Evolutionary conservation across 1,284 basidiomycete genomes (phyloP), one percentile per base, ranked within the genome.

Genomic region (Cutaneotrichosporon curvatum): DNA sequence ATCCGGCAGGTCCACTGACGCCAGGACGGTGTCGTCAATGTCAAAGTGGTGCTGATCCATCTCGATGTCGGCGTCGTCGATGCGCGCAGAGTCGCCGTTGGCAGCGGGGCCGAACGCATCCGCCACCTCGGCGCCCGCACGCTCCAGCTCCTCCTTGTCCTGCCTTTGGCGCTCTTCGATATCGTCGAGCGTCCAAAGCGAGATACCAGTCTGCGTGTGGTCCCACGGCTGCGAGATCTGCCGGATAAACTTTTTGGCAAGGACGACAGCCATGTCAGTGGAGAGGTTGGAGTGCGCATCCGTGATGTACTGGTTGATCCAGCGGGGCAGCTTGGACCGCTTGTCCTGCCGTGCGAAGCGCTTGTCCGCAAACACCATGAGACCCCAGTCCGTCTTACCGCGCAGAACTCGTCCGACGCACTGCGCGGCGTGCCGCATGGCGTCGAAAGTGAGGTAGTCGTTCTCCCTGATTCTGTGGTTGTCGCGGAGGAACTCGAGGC

Each of bases 361-460:
- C 91, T 92, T 96, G 73, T 99, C 95, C 0, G 95, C 95, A 72
- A 99, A 98, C 14, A 98, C 83, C 95, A 99, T 98, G 62, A 99
- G 73, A 36, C 95, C 95, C 85, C 95, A 99, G 72, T 99, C 95
- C 1, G 94, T 97, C 76, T 99, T 99, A 57, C 94, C 94, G 47
- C 95, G 83, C 68, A 99, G 72, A 21, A 95, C 95, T 62, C 95
- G 88, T 30, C 95, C 95, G 4, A 99, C 94, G 70, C 95, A 99
- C 66, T 99, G 95, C 12, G 95, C 95, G 3, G 95, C 95, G 65
- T 96, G 97, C 47, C 95, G 83, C 89, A 99, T 98, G 3, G 95
- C 95, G 66, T 99, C 95, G 72, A 99, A 99, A 18, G 95, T 95
- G 20, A 99, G 77, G 65, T 96, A 99, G 70, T 98, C 95, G 34